These are phyloP conservation scores for Pichia sp. DNA, from an alignment of 1,139 yeast genomes.

Conservation along the genomic window DNA sequence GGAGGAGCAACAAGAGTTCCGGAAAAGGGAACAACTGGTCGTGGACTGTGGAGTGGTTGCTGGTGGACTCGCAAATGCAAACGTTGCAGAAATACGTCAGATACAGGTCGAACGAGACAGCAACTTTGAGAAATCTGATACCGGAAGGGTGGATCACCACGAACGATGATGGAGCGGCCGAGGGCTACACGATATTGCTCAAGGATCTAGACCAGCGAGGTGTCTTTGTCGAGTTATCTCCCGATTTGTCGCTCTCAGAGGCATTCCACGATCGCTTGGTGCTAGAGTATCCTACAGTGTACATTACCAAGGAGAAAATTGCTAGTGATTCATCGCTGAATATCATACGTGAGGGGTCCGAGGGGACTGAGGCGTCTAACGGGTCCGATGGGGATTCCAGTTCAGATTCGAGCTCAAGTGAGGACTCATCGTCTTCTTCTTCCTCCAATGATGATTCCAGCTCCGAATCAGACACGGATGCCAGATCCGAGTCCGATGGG, in stretches of 20 bases:
- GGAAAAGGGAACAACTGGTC: slow-evolving; percentile 40
- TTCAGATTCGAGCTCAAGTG: slow-evolving; percentile 7
- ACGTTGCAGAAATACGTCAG: slow-evolving; percentile 4
- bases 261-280: slow-evolving; percentile 54
- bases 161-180: neutral
- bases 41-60: slow-evolving; percentile 77
- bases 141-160: slow-evolving; percentile 16
- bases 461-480: slow-evolving; percentile 4
- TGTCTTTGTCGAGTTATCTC: neutral
- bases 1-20: slow-evolving; percentile 61
- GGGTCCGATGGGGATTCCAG: neutral
- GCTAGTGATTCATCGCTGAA: slow-evolving; percentile 6
- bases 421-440: neutral
- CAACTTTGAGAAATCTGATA: neutral
- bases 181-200: neutral
- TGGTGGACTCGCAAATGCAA: slow-evolving; percentile 2
- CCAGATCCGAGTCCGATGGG: slow-evolving; percentile 12
- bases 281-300: slow-evolving; percentile 73
- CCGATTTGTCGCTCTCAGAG: slow-evolving; percentile 34
- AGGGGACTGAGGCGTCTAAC: no score
- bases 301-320: slow-evolving; percentile 31
- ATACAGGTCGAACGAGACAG: slow-evolving; percentile 7
- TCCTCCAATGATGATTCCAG: no score
- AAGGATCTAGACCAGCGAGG: slow-evolving; percentile 10
- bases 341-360: slow-evolving; percentile 1